Conservation (phyloP, 352 stramenopile species). For the Saprolegnia parasitica region DNA sequence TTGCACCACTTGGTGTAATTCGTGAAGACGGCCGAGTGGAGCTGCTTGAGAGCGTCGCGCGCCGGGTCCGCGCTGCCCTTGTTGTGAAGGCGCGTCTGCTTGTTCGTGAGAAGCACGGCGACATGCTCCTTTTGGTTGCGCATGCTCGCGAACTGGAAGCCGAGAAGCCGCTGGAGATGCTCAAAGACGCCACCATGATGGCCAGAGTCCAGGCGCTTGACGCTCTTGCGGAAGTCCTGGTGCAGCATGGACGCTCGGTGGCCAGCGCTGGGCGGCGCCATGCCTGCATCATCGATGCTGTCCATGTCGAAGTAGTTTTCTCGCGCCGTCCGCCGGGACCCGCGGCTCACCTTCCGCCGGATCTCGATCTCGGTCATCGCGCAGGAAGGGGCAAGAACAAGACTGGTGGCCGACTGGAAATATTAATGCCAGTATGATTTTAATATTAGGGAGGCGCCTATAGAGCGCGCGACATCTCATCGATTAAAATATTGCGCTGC, state of each 20-base stretch:
- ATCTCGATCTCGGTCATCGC: constrained; percentile 1
- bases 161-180: constrained; percentile 72
- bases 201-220: constrained; percentile 13
- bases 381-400: constrained; percentile 2
- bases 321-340: constrained; percentile 46
- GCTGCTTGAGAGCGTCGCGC: constrained; percentile 54
- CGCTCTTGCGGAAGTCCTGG: constrained; percentile 29
- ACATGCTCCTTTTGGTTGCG: constrained; percentile 85
- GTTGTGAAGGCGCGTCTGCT: constrained; percentile 60
- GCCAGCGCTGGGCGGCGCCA: constrained; percentile 16
- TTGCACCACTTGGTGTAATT: constrained; percentile 95
- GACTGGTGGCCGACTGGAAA: not conserved
- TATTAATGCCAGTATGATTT: not conserved
- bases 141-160: constrained; percentile 70
- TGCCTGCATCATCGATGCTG: constrained; percentile 29
- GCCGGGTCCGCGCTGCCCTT: constrained; percentile 37
- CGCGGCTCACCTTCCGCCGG: constrained; percentile 6
- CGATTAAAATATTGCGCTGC: not conserved
- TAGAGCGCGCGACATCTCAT: not conserved
- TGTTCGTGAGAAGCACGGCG: constrained; percentile 80
- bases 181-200: constrained; percentile 54
- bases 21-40: constrained; percentile 93
- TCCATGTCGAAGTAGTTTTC: constrained; percentile 78
- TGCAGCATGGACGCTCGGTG: constrained; percentile 25
- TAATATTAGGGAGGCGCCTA: not conserved